A percentile compares a stretch with the other conserved stretches of the same genome.
Conservation (phyloP, 768 basidiomycete species). For the Pilatotrama ljubarskyi region DNA sequence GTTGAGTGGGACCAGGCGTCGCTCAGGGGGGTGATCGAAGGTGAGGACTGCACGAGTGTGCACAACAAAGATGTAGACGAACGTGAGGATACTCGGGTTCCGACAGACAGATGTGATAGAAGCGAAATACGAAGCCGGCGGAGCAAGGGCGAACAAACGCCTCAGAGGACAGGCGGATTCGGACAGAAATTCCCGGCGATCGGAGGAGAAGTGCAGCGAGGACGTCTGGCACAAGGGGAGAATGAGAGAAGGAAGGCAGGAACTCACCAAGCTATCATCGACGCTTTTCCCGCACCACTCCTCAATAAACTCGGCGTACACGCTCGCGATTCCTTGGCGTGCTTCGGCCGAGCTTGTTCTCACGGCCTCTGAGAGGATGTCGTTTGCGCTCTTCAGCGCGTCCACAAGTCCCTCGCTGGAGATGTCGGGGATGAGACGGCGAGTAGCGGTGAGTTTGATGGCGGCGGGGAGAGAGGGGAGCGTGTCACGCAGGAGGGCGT, state of each 20-base stretch:
- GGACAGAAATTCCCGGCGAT: conserved; percentile 46
- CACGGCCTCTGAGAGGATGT: conserved; percentile 44
- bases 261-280: conserved; percentile 34
- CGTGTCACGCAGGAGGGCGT: conserved; percentile 39
- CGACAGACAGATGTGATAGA: conserved; percentile 5
- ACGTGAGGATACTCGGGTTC: neutral
- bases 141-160: conserved; percentile 47
- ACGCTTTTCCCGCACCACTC: conserved; percentile 44
- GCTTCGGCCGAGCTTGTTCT: conserved; percentile 20
- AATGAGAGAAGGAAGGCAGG: neutral
- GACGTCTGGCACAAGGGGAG: neutral
- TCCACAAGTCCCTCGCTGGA: conserved; percentile 56
- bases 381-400: conserved; percentile 49
- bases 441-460: conserved; percentile 42
- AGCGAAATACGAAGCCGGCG: conserved; percentile 30
- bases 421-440: conserved; percentile 33
- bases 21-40: conserved; percentile 1
- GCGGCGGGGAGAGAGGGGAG: conserved; percentile 41
- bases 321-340: conserved; percentile 33
- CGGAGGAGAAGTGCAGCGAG: neutral
- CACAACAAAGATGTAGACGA: neutral
- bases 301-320: conserved; percentile 47
- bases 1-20: conserved; percentile 15
- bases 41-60: neutral
- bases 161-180: neutral